Evolutionary conservation across 2,329 filamentous ascomycete genomes (phyloP).

Genomic region (Paecilomyces sp.): DNA sequence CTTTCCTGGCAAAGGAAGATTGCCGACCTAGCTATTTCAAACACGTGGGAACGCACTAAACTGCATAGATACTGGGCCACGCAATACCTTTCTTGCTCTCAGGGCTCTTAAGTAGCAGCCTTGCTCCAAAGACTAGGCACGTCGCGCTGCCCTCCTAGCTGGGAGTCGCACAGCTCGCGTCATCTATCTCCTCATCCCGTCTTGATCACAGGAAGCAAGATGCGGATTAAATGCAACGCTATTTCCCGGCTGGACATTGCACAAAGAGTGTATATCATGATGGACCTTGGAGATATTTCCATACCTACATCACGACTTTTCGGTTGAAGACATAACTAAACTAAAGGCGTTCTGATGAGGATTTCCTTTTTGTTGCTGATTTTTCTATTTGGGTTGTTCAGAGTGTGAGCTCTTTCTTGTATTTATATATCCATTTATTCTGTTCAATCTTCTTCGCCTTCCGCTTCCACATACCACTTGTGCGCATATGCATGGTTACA

Average conservation of each 20-base stretch:
- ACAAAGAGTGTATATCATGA: background rate
- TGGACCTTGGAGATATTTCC: background rate
- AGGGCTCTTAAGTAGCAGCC: background rate
- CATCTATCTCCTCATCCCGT: background rate
- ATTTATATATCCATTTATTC: background rate
- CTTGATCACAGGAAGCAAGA: background rate
- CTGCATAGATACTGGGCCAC: background rate
- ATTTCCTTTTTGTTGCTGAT: background rate
- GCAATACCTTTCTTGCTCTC: slow-evolving; percentile 7
- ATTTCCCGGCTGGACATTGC: background rate
- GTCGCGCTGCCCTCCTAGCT: background rate
- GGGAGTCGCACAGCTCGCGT: background rate
- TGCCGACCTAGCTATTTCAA: slow-evolving; percentile 98
- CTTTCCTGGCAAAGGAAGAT: slow-evolving; percentile 81
- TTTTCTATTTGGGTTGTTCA: background rate
- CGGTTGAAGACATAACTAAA: background rate
- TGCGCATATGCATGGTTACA: background rate
- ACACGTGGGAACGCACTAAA: slow-evolving; percentile 72
- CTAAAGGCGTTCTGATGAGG: background rate
- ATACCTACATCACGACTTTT: background rate
- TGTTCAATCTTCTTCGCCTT: background rate
- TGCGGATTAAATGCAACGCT: background rate
- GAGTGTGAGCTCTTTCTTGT: background rate
- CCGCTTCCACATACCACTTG: background rate
- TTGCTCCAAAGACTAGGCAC: background rate